phyloP scores from a whole-genome alignment of 305 asterid genomes.

The Galium porrigens region DNA sequence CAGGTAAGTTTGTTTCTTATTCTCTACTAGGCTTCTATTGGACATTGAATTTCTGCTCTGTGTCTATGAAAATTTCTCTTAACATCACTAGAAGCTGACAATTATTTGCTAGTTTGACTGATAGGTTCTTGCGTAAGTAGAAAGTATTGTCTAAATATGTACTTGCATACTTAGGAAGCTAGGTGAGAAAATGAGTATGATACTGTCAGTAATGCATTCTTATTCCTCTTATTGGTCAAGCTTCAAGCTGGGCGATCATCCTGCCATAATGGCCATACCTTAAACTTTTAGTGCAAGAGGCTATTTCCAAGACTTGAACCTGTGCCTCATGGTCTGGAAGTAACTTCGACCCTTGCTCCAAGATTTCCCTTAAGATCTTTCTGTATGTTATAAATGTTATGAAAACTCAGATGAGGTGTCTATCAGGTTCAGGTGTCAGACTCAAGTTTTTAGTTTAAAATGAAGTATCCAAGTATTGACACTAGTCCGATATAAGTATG shows the following conservation, averaged over 20 bases:
- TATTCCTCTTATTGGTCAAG: background rate
- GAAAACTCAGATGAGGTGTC: background rate
- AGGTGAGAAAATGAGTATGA: background rate
- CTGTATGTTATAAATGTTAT: background rate
- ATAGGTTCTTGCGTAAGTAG: background rate
- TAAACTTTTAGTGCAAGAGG: too few species aligned
- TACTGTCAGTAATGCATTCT: background rate
- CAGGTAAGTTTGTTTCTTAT: constrained; percentile 39
- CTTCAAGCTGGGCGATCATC: background rate
- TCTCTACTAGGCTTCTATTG: constrained; percentile 4
- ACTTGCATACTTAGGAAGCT: background rate
- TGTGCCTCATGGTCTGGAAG: background rate
- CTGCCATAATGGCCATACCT: too few species aligned
- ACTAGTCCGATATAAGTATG: background rate
- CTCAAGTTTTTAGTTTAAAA: background rate
- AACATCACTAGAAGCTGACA: background rate
- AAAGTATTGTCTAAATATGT: background rate
- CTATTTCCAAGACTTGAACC: background rate
- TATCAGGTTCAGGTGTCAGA: background rate
- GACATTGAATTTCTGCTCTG: background rate
- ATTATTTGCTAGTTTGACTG: constrained; percentile 1
- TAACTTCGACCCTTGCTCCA: background rate
- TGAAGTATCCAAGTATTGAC: background rate
- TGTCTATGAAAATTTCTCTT: background rate
- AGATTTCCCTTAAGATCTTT: background rate